Percentiles rank a stretch among this genome's conserved stretches.
Conservation (phyloP, 2,329 filamentous ascomycete genomes). For the Cucurbitaria berberidis region DNA sequence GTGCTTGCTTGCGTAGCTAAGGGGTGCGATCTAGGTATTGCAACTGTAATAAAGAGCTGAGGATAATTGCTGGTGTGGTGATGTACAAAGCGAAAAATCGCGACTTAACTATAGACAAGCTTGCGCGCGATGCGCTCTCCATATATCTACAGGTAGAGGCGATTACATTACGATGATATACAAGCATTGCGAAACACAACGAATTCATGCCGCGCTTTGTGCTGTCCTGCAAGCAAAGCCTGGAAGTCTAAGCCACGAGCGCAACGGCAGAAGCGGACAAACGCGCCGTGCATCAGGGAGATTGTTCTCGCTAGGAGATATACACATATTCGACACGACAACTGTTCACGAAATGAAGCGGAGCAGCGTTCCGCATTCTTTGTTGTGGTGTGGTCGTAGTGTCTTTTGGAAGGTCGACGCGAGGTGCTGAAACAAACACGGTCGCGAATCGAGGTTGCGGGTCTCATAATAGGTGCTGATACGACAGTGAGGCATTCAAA, state of each 20-base stretch:
- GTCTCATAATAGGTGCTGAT: constrained; percentile 27
- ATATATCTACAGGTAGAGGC: constrained; percentile 20
- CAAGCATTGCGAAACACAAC: constrained; percentile 33
- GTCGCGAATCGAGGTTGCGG: constrained; percentile 14
- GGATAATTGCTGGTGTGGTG: not conserved
- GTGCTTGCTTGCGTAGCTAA: too few relatives aligned
- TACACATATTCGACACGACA: constrained; percentile 7
- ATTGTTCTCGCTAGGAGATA: constrained; percentile 1
- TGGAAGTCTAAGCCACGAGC: constrained; percentile 25
- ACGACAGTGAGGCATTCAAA: constrained; percentile 22
- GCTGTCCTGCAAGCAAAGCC: constrained; percentile 19
- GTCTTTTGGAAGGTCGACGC: constrained; percentile 16
- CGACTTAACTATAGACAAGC: too few relatives aligned
- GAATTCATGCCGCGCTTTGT: constrained; percentile 27
- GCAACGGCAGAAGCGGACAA: constrained; percentile 18
- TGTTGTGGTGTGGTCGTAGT: constrained; percentile 4
- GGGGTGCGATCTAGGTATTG: too few relatives aligned
- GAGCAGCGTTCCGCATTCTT: constrained; percentile 20
- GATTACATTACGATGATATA: constrained; percentile 11
- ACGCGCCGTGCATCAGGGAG: constrained; percentile 13
- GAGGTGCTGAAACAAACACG: constrained; percentile 21
- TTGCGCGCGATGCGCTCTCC: constrained; percentile 14
- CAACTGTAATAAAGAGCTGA: not conserved
- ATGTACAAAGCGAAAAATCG: not conserved
- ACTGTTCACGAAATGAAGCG: constrained; percentile 12